Evolutionary conservation across 1,139 yeast species (phyloP), one percentile per base, ranked within the genome.

Genomic region (Lodderomyces parapsilosis): DNA sequence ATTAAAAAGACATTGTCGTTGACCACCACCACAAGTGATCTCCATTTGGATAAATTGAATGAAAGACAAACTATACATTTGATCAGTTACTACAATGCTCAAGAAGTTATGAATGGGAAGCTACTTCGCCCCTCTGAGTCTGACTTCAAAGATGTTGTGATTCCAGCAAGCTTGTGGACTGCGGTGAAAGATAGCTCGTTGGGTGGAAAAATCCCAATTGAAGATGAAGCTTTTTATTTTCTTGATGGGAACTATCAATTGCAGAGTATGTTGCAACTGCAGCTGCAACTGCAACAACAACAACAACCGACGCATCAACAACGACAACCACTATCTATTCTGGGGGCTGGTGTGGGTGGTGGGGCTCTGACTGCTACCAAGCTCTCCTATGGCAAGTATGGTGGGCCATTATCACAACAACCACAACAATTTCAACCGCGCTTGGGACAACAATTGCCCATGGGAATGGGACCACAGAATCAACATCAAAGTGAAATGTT

Each of bases 1-100:
- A 80, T 89, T 47, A 90, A 90, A 61, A 89, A 89, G 60, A 87
- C 97, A 0, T 71, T 90, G 50, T 81, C 91, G 4, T 68, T 89
- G 14, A 76, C 62, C 15, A 66, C 74, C 15, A 60, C 55, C 6
- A 45, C 60, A 4, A 63, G 62, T 34, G 81, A 79, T 13, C 57
- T 66, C 22, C 63, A 64, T 39, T 43, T 64, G 19, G 61, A 59
- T 8, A 56, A 55, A 28, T 55, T 57, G 30, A 57, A 55, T 6
- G 68, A 60, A 41, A 65, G 60, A 41, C 74, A 68, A 53, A 81
- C 88, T 0, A 77, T 86, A 44, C 96, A 91, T 58, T 64, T 90
- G 43, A 81, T 90, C 6, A 81, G 91, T 15, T 90, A 90, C 61
- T 90, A 88, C 57, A 72, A 77, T 43, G 83, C 89, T 0, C 78